A percentile compares a stretch with the other conserved stretches of the same genome.
Evolutionary conservation across 106 monocot genomes (phyloP).

Genomic region (Dioscorea alata): DNA sequence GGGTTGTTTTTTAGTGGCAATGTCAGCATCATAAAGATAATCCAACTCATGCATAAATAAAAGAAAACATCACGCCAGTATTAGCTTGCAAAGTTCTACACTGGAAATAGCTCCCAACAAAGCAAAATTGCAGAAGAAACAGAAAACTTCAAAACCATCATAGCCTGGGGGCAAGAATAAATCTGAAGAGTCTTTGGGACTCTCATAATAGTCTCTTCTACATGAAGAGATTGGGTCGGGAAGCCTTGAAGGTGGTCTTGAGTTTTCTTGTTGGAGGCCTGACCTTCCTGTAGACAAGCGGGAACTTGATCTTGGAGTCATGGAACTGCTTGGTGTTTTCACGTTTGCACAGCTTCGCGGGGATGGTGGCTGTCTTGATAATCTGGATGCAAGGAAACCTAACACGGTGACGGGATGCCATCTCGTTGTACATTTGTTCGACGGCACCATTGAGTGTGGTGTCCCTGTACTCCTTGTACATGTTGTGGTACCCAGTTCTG

Average conservation of each 20-base stretch:
- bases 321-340: conserved; percentile 88
- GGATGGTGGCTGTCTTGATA: conserved; percentile 76
- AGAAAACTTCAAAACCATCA: no score
- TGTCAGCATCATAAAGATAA: no score
- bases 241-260: conserved; percentile 84
- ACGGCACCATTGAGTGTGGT: conserved; percentile 77
- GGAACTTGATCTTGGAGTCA: conserved; percentile 75
- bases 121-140: no score
- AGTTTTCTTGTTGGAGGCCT: conserved; percentile 74
- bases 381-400: conserved; percentile 77
- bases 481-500: conserved; percentile 84
- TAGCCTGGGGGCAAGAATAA: no score
- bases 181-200: no score
- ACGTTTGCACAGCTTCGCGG: conserved; percentile 69
- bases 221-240: conserved; percentile 65
- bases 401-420: conserved; percentile 83
- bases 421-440: conserved; percentile 87
- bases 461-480: conserved; percentile 91
- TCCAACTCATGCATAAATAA: no score
- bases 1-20: no score
- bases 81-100: no score
- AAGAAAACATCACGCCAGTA: no score
- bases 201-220: conserved; percentile 11
- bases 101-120: no score
- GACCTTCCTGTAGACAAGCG: conserved; percentile 61